Base-by-base conservation (phyloP, 1,284 basidiomycete genomes). In the Ceratobasidium sp. region DNA sequence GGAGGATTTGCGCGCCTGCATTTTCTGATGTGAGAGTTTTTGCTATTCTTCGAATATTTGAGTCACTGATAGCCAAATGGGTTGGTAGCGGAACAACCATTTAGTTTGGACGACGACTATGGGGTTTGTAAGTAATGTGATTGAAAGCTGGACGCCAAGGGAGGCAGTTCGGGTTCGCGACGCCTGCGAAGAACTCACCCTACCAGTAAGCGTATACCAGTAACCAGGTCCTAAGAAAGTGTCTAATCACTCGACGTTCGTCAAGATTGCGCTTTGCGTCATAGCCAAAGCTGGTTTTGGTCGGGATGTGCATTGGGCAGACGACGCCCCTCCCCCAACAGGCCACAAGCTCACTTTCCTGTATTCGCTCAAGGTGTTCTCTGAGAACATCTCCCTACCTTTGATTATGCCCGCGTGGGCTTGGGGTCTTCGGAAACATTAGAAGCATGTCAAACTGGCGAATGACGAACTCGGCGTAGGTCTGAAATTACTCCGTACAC, bases 311-410 rank as follows among this genome's bases (percentile, higher is more conserved):
- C 44, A 32, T 7, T 75, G 74, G 74, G 52, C 55, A 23, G 61
- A 70, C 23, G 84, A 86, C 44, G 75, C 77, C 3, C 72, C 75
- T 4, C 76, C 83, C 30, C 84, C 86, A 0, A 74, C 79, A 0
- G 85, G 86, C 0, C 86, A 89, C 78, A 75, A 79, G 43, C 82
- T 90, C 80, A 82, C 86, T 2, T 90, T 89, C 82, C 87, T 86
- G 77, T 83, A 86, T 43, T 84, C 88, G 7, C 80, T 89, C 44
- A 83, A 85, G 63, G 81, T 80, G 18, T 84, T 88, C 7, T 82
- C 85, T 5, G 80, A 79, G 1, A 81, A 84, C 49, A 78, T 87
- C 7, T 79, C 84, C 58, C 35, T 84, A 30, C 84, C 84, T 77
- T 54, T 87, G 0, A 50, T 84, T 8, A 72, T 87, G 6, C 88